Percentiles rank a stretch among this genome's conserved stretches.
Conservation (phyloP, 805 yeast genomes). For the Alloascoidea africana region DNA sequence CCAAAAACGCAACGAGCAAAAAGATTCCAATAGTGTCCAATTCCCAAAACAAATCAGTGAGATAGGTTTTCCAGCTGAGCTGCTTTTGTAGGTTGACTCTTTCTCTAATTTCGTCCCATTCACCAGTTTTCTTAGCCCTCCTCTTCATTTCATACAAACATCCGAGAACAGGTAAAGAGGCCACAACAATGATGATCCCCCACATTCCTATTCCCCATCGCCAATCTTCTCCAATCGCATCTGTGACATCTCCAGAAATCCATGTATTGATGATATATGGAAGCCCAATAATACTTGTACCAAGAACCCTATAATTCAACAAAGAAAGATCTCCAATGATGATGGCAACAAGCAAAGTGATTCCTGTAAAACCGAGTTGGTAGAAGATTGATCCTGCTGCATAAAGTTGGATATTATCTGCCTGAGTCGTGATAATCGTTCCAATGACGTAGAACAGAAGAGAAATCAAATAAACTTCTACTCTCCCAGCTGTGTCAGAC, state of each 20-base stretch:
- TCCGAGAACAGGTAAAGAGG: constrained; percentile 32
- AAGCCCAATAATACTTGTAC: constrained; percentile 39
- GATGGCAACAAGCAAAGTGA: constrained; percentile 31
- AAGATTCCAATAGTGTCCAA: constrained; percentile 29
- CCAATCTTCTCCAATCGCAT: constrained; percentile 17
- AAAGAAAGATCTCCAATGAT: constrained; percentile 42
- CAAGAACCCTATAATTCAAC: constrained; percentile 46
- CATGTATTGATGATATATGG: constrained; percentile 55
- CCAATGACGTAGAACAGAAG: constrained; percentile 36
- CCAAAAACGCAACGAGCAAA: constrained; percentile 31
- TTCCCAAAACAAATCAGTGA: no score
- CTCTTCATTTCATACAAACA: constrained; percentile 38
- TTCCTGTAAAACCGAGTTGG: constrained; percentile 37
- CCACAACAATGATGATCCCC: constrained; percentile 49
- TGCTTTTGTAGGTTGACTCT: not conserved
- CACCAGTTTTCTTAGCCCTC: constrained; percentile 30
- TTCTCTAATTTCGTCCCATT: constrained; percentile 10
- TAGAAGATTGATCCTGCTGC: constrained; percentile 40
- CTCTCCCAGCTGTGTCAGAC: constrained; percentile 38
- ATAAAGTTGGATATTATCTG: constrained; percentile 30
- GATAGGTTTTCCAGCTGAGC: not conserved
- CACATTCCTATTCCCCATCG: constrained; percentile 53
- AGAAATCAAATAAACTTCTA: constrained; percentile 26
- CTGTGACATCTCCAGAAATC: constrained; percentile 39
- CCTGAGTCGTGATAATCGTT: constrained; percentile 38